Evolutionary conservation across 768 basidiomycete species (phyloP).

Genomic region (Xerocomus brunneocitrinus): DNA sequence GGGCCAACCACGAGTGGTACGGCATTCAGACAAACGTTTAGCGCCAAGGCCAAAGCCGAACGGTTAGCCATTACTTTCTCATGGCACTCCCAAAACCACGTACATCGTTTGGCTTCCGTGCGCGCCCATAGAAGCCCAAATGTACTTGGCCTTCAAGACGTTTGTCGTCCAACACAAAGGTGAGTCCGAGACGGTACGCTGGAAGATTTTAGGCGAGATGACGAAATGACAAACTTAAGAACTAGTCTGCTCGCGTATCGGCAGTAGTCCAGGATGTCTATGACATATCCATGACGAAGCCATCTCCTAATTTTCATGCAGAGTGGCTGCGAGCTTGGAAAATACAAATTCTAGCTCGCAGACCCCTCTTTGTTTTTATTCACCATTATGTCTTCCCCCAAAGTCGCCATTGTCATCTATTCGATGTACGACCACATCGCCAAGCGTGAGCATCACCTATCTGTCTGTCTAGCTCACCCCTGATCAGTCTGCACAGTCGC

Average conservation of each 20-base stretch:
- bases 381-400: constrained; percentile 44
- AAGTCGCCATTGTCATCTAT: constrained; percentile 69
- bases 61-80: not conserved
- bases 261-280: not conserved
- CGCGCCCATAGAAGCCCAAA: no score
- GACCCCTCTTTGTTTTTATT: not conserved
- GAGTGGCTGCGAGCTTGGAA: not conserved
- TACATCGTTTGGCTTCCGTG: not conserved
- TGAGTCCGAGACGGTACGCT: not conserved
- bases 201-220: not conserved
- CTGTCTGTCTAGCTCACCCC: not conserved
- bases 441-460: constrained; percentile 42
- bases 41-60: not conserved
- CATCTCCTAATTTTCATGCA: constrained; percentile 9
- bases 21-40: not conserved
- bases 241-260: not conserved
- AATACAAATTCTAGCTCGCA: not conserved
- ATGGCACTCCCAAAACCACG: not conserved
- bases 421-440: constrained; percentile 71
- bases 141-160: no score
- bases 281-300: constrained; percentile 2
- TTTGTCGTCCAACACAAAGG: not conserved
- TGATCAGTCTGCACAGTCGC: constrained; percentile 47
- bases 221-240: not conserved
- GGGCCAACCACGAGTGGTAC: not conserved